Evolutionary conservation across 1,284 basidiomycete genomes (phyloP).

Genomic region (Fomitopsis betulina): DNA sequence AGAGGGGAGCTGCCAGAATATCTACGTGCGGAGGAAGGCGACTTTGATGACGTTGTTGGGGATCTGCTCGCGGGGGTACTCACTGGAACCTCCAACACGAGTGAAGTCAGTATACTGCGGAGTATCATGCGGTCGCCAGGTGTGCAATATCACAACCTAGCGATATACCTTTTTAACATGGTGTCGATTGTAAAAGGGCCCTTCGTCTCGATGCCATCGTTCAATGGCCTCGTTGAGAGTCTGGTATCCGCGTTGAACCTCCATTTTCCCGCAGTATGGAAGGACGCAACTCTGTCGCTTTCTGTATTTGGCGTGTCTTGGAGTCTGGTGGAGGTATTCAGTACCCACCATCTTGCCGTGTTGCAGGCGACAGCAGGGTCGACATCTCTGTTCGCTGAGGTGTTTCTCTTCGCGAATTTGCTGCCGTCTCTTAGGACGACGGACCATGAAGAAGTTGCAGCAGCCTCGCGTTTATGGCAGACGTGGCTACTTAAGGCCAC

Average conservation of each 20-base stretch:
- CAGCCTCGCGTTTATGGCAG: slow-evolving; percentile 23
- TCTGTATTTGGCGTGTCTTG: slow-evolving; percentile 22
- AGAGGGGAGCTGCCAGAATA: slow-evolving; percentile 32
- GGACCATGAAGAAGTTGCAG: slow-evolving; percentile 5
- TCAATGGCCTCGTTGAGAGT: slow-evolving; percentile 29
- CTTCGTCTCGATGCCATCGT: slow-evolving; percentile 36
- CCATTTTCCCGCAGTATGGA: slow-evolving; percentile 32
- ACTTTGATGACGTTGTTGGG: slow-evolving; percentile 34
- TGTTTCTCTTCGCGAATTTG: slow-evolving; percentile 47
- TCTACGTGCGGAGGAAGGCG: slow-evolving; percentile 36
- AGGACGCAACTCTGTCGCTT: slow-evolving; percentile 17
- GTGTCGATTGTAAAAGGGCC: slow-evolving; percentile 18
- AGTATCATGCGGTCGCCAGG: slow-evolving; percentile 35
- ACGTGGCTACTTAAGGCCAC: slow-evolving; percentile 10
- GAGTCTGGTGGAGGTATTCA: slow-evolving; percentile 30
- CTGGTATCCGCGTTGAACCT: slow-evolving; percentile 34
- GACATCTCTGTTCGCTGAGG: slow-evolving; percentile 32
- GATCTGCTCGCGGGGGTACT: slow-evolving; percentile 29
- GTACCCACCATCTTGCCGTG: slow-evolving; percentile 21
- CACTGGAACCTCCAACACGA: slow-evolving; percentile 8
- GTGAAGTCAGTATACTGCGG: slow-evolving; percentile 27
- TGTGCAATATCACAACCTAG: slow-evolving; percentile 10
- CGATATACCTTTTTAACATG: neutral
- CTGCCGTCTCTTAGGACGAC: slow-evolving; percentile 31
- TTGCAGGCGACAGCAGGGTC: slow-evolving; percentile 7